Base-by-base conservation (phyloP, 2,329 filamentous ascomycete species). In the Paramyrothecium roridum region DNA sequence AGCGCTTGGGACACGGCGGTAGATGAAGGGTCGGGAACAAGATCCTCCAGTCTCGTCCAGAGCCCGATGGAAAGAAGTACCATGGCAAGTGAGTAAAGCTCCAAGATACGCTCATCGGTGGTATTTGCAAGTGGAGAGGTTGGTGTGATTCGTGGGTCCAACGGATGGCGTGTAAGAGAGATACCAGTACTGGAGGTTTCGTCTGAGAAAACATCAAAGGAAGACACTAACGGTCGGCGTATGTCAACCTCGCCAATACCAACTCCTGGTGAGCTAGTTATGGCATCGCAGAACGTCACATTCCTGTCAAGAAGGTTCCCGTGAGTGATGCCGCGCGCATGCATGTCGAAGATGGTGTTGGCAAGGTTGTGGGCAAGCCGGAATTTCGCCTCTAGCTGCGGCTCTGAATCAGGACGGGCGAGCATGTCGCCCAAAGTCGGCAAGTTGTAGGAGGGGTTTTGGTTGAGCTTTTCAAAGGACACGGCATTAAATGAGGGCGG, bases 341-440 rank as follows among this genome's bases (percentile, higher is more conserved):
- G 89, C 68, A 93, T 77, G 60, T 89, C 86, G 64, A 89, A 90
- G 34, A 93, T 80, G 3, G 88, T 89, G 59, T 86, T 87, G 33
- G 84, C 83, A 3, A 93, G 76, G 60, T 90, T 90, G 53, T 88
- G 80, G 3, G 89, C 89, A 52, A 93, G 77, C 16, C 86, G 82
- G 64, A 91, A 93, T 63, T 90, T 90, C 56, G 87, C 86, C 71
- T 93, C 90, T 1, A 93, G 76, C 37, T 83, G 82, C 0, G 88
- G 88, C 63, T 88, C 84, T 37, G 80, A 81, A 52, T 77, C 76
- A 1, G 79, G 76, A 17, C 74, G 69, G 2, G 71, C 72, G 0
- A 88, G 74, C 12, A 88, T 73, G 53, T 85, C 77, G 16, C 73
- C 71, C 7, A 88, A 68, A 0, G 83, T 83, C 48, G 77, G 80